Conservation (phyloP, 306 rosid species). For the Sicyos edulis region DNA sequence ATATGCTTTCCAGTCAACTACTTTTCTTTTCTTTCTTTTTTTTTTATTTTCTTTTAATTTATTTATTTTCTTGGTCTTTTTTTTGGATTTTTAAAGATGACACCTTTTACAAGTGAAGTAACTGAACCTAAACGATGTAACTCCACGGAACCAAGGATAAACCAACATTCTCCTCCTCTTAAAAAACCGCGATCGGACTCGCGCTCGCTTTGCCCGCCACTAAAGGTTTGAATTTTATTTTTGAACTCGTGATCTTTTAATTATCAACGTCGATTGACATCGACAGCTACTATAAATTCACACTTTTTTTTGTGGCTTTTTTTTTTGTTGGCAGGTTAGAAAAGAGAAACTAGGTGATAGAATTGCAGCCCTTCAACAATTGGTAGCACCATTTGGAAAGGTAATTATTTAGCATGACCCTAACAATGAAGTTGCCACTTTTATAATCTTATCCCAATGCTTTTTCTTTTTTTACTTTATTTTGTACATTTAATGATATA, state of each 20-base stretch:
- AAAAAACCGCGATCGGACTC: conserved; percentile 69
- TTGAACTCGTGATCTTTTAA: no score
- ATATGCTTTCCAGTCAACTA: conserved; percentile 32
- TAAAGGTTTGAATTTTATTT: conserved; percentile 41
- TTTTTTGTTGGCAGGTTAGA: conserved; percentile 40
- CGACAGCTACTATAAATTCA: no score
- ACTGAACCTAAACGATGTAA: conserved; percentile 53
- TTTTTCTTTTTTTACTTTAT: no score
- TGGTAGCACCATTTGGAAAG: conserved; percentile 95
- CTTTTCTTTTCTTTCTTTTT: conserved; percentile 18
- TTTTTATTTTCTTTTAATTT: conserved; percentile 15
- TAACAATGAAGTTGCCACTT: neutral
- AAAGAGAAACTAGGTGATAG: conserved; percentile 57
- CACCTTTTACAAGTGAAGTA: conserved; percentile 30
- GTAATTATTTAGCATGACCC: conserved; percentile 25
- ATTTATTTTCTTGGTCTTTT: neutral
- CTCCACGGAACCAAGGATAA: conserved; percentile 41
- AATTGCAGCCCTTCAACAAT: conserved; percentile 81
- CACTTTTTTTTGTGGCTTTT: neutral
- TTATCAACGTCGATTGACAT: no score
- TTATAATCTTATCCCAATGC: neutral
- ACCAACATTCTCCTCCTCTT: conserved; percentile 32
- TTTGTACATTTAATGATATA: no score
- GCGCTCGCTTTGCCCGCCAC: conserved; percentile 70
- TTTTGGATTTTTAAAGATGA: conserved; percentile 26